phyloP scores from a whole-genome alignment of 2,329 filamentous ascomycete genomes.

The Microcyclospora pomicola region DNA sequence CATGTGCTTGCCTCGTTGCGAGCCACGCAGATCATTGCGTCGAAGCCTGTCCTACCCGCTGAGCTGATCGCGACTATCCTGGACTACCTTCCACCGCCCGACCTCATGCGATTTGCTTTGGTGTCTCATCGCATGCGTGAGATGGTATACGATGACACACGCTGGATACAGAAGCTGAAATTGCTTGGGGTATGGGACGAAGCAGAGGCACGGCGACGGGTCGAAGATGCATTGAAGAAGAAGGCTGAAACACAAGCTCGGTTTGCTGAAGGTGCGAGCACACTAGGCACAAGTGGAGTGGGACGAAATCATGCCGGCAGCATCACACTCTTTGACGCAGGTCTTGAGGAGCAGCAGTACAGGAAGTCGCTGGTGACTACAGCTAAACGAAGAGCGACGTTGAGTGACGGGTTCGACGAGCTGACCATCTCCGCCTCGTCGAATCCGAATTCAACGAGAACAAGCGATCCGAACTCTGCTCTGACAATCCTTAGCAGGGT shows the following conservation, averaged over 20 bases:
- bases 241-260: constrained; percentile 41
- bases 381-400: constrained; percentile 18
- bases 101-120: constrained; percentile 73
- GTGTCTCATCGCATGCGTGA: constrained; percentile 79
- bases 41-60: constrained; percentile 71
- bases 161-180: constrained; percentile 79
- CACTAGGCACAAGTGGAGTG: constrained; percentile 24
- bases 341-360: constrained; percentile 49
- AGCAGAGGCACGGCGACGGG: constrained; percentile 62
- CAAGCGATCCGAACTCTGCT: constrained; percentile 48
- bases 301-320: constrained; percentile 24
- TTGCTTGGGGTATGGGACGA: constrained; percentile 91
- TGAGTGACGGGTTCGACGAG: constrained; percentile 67
- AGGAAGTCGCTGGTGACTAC: constrained; percentile 25
- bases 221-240: constrained; percentile 52
- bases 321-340: constrained; percentile 61
- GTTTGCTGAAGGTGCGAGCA: constrained; percentile 13
- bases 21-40: constrained; percentile 65
- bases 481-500: constrained; percentile 56
- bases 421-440: constrained; percentile 39
- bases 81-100: constrained; percentile 73
- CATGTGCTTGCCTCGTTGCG: constrained; percentile 62
- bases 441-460: constrained; percentile 11
- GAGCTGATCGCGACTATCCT: constrained; percentile 82
- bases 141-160: constrained; percentile 96